A percentile compares a stretch with the other conserved stretches of the same genome.
phyloP scores from a whole-genome alignment of 257 asterid species.

The Striga asiatica region DNA sequence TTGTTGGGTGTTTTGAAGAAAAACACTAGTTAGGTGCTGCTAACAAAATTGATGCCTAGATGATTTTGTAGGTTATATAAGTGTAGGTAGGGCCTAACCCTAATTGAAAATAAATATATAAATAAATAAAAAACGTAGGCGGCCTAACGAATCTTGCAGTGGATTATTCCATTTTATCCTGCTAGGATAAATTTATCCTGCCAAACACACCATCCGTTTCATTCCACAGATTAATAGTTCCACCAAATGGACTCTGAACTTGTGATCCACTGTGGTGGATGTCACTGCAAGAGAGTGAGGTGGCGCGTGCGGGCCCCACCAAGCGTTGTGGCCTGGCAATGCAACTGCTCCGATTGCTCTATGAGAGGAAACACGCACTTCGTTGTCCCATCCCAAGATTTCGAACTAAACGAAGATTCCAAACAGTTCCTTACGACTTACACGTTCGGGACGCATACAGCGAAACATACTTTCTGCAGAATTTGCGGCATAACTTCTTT shows the following conservation, averaged over 20 bases:
- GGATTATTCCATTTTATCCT: no score
- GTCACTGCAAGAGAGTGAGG: constrained; percentile 67
- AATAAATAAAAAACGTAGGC: no score
- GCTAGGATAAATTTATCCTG: no score
- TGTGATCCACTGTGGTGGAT: constrained; percentile 65
- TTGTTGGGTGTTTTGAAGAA: no score
- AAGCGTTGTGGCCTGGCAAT: constrained; percentile 57
- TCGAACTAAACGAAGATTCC: constrained; percentile 61
- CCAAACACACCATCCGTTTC: no score
- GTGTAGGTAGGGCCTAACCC: no score
- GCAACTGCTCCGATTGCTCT: constrained; percentile 74
- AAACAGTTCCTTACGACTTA: constrained; percentile 56
- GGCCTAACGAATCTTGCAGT: no score
- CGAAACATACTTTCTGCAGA: constrained; percentile 78
- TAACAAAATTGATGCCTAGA: no score
- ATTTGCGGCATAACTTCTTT: constrained; percentile 84
- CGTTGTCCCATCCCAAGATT: constrained; percentile 54
- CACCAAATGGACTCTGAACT: constrained; percentile 37
- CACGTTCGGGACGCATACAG: constrained; percentile 72
- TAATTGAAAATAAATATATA: no score
- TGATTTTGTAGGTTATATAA: no score
- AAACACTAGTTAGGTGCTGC: no score
- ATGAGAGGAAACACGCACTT: constrained; percentile 77
- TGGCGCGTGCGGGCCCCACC: constrained; percentile 60
- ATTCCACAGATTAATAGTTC: no score